Conservation (phyloP, 805 yeast genomes). For the Clavispora asparagi region DNA sequence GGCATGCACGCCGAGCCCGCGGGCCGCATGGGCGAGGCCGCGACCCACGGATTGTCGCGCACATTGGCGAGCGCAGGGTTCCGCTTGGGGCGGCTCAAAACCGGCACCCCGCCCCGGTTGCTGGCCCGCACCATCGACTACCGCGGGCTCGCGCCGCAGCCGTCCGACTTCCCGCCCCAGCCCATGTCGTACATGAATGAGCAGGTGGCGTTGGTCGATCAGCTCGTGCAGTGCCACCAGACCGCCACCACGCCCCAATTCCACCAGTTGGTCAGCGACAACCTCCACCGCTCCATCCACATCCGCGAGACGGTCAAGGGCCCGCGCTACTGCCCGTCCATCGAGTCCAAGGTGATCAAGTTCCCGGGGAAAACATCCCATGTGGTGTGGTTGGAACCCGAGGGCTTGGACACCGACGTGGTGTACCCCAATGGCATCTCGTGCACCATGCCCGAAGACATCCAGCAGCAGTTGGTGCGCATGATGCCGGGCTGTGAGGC, state of each 20-base stretch:
- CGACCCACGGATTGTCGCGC: conserved; percentile 82
- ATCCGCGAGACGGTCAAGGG: conserved; percentile 93
- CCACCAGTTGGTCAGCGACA: conserved; percentile 62
- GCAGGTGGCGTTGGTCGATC: conserved; percentile 49
- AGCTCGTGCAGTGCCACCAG: conserved; percentile 66
- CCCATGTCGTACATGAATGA: conserved; percentile 89
- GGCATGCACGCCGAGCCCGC: conserved; percentile 79
- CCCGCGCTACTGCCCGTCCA: conserved; percentile 95
- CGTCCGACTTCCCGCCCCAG: conserved; percentile 77
- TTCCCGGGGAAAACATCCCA: conserved; percentile 76
- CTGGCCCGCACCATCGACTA: conserved; percentile 70
- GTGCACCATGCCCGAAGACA: conserved; percentile 92
- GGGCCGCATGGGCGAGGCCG: conserved; percentile 89
- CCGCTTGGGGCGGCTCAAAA: conserved; percentile 80
- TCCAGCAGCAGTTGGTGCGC: conserved; percentile 68
- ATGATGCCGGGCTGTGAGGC: conserved; percentile 86
- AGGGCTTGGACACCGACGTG: conserved; percentile 80
- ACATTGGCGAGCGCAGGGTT: conserved; percentile 78
- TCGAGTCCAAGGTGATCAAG: conserved; percentile 81
- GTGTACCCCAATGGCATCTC: conserved; percentile 96
- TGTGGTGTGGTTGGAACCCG: conserved; percentile 94
- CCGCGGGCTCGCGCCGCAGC: conserved; percentile 55
- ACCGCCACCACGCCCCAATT: conserved; percentile 74
- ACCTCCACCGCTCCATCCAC: conserved; percentile 80
- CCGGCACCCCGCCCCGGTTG: conserved; percentile 96